A percentile compares a stretch with the other conserved stretches of the same genome.
These are phyloP conservation scores for Aspergillus ochraceoroseus DNA, from an alignment of 2,329 filamentous ascomycete species.

Conservation along the genomic window DNA sequence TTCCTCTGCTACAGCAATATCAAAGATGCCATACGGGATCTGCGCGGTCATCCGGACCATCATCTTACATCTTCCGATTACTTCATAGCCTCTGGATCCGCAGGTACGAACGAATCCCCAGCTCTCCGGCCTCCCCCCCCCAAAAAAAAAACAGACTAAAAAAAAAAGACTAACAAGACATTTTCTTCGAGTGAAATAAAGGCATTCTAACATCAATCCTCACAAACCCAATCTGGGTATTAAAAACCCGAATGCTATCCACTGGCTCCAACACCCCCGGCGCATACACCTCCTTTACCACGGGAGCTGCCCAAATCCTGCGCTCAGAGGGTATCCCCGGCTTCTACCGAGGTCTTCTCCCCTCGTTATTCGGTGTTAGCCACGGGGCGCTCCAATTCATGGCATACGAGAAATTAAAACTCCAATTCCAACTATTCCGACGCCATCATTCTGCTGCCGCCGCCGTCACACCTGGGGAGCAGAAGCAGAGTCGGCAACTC, in stretches of 20 bases:
- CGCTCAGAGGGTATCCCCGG: slow-evolving; percentile 67
- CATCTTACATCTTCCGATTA: slow-evolving; percentile 63
- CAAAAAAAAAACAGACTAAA: neutral
- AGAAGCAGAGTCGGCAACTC: slow-evolving; percentile 40
- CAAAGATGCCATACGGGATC: slow-evolving; percentile 50
- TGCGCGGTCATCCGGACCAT: slow-evolving; percentile 30
- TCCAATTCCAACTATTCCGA: slow-evolving; percentile 50
- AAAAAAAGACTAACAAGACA: neutral
- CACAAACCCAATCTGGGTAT: slow-evolving; percentile 96
- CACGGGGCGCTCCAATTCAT: slow-evolving; percentile 95
- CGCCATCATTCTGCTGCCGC: no score
- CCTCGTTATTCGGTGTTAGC: slow-evolving; percentile 77
- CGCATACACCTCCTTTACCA: slow-evolving; percentile 73
- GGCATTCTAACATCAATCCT: slow-evolving; percentile 72
- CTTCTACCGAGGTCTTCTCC: slow-evolving; percentile 81
- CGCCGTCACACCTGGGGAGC: no score
- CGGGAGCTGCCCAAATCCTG: slow-evolving; percentile 64
- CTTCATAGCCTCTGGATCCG: slow-evolving; percentile 66
- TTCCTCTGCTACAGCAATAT: slow-evolving; percentile 69
- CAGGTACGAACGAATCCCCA: slow-evolving; percentile 42
- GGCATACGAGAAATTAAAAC: slow-evolving; percentile 76
- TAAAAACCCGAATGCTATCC: slow-evolving; percentile 95
- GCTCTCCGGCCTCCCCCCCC: neutral
- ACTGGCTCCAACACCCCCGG: slow-evolving; percentile 68
- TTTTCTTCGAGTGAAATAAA: slow-evolving; percentile 1